A percentile compares a stretch with the other conserved stretches of the same genome.
Evolutionary conservation across 2,329 filamentous ascomycete species (phyloP).

Genomic region (Phaeosphaeriaceae sp.): DNA sequence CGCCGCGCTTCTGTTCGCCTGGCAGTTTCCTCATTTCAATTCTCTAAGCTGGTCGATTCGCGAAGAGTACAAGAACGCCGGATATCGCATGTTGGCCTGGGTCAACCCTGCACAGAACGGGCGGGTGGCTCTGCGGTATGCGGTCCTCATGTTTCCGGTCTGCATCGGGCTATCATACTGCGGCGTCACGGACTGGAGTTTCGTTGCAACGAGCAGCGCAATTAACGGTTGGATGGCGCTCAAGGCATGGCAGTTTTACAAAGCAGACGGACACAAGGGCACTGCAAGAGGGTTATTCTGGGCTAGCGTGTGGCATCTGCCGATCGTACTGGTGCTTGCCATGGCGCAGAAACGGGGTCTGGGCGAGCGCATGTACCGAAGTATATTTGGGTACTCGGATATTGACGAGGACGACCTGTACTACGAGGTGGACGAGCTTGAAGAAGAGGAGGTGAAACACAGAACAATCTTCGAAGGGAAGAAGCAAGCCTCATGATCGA

Average conservation of each 20-base stretch:
- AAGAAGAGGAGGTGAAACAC: slow-evolving; percentile 29
- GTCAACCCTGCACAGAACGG: slow-evolving; percentile 84
- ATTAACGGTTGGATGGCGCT: slow-evolving; percentile 86
- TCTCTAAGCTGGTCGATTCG: slow-evolving; percentile 86
- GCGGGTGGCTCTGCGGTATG: slow-evolving; percentile 87
- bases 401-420: slow-evolving; percentile 42
- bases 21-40: slow-evolving; percentile 99
- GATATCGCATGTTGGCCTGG: slow-evolving; percentile 80
- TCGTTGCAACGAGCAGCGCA: slow-evolving; percentile 78
- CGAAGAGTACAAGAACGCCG: slow-evolving; percentile 80
- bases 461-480: slow-evolving; percentile 9
- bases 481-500: slow-evolving; percentile 8
- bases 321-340: slow-evolving; percentile 85
- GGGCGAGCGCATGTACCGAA: slow-evolving; percentile 41
- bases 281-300: slow-evolving; percentile 88
- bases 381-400: slow-evolving; percentile 40
- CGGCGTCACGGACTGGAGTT: slow-evolving; percentile 85
- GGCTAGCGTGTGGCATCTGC: slow-evolving; percentile 97
- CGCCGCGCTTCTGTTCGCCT: slow-evolving; percentile 83
- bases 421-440: slow-evolving; percentile 39
- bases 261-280: slow-evolving; percentile 76
- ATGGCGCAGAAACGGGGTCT: slow-evolving; percentile 89
- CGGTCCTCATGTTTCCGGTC: slow-evolving; percentile 82
- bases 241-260: slow-evolving; percentile 84
- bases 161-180: slow-evolving; percentile 80